A percentile compares a stretch with the other conserved stretches of the same genome.
Evolutionary conservation across 352 stramenopile species (phyloP).

Genomic region (Phytopythium litorale): DNA sequence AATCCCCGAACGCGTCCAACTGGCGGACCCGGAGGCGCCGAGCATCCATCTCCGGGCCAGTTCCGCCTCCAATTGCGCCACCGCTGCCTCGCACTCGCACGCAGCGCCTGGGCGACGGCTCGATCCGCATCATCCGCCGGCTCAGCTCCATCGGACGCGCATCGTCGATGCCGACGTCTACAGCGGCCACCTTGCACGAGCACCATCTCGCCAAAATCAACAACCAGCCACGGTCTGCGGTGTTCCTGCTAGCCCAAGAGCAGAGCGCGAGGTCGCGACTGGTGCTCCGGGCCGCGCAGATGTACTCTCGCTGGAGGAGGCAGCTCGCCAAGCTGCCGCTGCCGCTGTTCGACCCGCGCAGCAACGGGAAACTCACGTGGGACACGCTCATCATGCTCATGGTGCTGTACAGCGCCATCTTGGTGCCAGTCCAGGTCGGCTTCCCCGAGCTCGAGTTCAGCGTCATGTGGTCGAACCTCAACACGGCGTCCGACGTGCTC

Average conservation of each 20-base stretch:
- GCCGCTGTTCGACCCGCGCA: constrained; percentile 52
- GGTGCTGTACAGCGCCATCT: constrained; percentile 68
- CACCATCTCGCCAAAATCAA: not conserved
- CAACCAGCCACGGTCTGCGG: constrained; percentile 24
- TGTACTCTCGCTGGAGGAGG: constrained; percentile 13
- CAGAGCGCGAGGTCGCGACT: constrained; percentile 20
- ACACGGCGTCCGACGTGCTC: constrained; percentile 36
- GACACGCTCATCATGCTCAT: constrained; percentile 68
- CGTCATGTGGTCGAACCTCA: constrained; percentile 19
- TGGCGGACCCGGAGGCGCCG: not conserved
- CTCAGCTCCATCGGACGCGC: constrained; percentile 8
- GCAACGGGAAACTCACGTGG: constrained; percentile 55
- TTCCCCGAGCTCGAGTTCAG: constrained; percentile 58
- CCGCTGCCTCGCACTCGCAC: not conserved
- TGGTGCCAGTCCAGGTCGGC: constrained; percentile 66
- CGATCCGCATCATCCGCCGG: not conserved
- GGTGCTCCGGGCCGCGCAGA: constrained; percentile 28
- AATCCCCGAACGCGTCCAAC: not conserved
- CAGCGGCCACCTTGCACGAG: not conserved
- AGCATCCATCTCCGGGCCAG: not conserved
- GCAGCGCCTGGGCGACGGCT: constrained; percentile 1
- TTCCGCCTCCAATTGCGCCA: not conserved
- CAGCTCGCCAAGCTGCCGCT: constrained; percentile 3
- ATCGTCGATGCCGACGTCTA: constrained; percentile 5
- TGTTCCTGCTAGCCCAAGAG: constrained; percentile 25